Conservation (phyloP, 495 filamentous ascomycete genomes). For the Neurospora sp. region DNA sequence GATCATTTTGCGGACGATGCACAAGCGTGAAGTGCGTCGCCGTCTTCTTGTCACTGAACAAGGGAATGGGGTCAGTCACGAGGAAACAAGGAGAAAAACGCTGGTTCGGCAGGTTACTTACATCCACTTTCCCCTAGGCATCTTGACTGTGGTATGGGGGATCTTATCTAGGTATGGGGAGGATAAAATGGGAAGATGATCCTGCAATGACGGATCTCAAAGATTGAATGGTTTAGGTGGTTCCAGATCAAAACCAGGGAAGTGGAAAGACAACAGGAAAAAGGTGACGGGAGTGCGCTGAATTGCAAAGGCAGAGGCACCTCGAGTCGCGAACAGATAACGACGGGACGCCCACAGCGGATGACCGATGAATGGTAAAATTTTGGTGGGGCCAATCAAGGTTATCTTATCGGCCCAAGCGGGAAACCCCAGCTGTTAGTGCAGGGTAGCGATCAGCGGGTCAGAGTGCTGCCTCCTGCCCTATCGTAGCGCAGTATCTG, state of each 20-base stretch:
- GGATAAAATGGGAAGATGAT: neutral
- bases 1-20: conserved; percentile 93
- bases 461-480: neutral
- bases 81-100: neutral
- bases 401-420: conserved; percentile 21
- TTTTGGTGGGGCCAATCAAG: conserved; percentile 35
- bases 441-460: conserved; percentile 1
- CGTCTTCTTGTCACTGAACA: conserved; percentile 77
- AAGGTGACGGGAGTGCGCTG: neutral
- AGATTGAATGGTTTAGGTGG: neutral
- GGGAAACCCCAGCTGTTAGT: neutral
- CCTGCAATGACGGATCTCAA: neutral
- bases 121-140: conserved; percentile 88
- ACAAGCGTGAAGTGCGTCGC: conserved; percentile 89
- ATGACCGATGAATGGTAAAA: conserved; percentile 16
- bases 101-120: conserved; percentile 36
- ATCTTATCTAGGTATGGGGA: neutral
- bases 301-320: neutral
- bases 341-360: neutral
- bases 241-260: neutral
- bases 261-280: neutral
- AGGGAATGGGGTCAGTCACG: conserved; percentile 6
- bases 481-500: conserved; percentile 15
- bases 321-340: conserved; percentile 2
- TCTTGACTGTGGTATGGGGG: conserved; percentile 30